Evolutionary conservation across 495 filamentous ascomycete genomes (phyloP), one percentile per base, ranked within the genome.

Genomic region (Chaetomidium leptoderma): DNA sequence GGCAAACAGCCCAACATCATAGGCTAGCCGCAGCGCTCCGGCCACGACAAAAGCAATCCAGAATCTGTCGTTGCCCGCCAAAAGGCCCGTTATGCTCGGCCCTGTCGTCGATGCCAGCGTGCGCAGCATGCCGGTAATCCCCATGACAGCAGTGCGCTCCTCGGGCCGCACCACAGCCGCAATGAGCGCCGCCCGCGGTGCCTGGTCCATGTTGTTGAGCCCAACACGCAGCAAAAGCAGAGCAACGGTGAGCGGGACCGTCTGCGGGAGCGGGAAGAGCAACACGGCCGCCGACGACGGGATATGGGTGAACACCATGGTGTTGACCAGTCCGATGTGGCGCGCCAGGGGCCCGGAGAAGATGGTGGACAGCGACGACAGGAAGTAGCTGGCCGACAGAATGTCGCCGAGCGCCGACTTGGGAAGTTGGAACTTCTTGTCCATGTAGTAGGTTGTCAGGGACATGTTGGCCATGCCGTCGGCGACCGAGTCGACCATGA

Each of bases 71-170:
- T 75, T 76, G 0, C 77, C 80, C 0, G 87, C 86, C 42, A 93
- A 61, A 23, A 89, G 61, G 13, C 91, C 91, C 0, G 90, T 95
- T 13, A 89, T 72, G 6, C 82, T 71, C 0, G 91, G 90, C 0
- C 89, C 90, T 6, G 79, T 70, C 60, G 81, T 84, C 65, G 84
- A 77, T 13, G 80, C 72, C 7, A 81, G 74, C 0, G 86, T 88
- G 63, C 87, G 83, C 45, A 89, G 75, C 14, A 89, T 83, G 62
- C 87, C 84, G 5, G 88, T 81, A 1, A 86, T 75, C 4, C 87
- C 86, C 86, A 91, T 86, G 30, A 91, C 86, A 0, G 88, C 89
- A 0, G 91, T 96, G 6, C 90, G 79, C 68, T 93, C 90, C 53
- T 83, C 81, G 0, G 87, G 83, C 27, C 83, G 77, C 6, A 93